Conservation (phyloP, 2,329 filamentous ascomycete genomes). For the Aulographum hederae region DNA sequence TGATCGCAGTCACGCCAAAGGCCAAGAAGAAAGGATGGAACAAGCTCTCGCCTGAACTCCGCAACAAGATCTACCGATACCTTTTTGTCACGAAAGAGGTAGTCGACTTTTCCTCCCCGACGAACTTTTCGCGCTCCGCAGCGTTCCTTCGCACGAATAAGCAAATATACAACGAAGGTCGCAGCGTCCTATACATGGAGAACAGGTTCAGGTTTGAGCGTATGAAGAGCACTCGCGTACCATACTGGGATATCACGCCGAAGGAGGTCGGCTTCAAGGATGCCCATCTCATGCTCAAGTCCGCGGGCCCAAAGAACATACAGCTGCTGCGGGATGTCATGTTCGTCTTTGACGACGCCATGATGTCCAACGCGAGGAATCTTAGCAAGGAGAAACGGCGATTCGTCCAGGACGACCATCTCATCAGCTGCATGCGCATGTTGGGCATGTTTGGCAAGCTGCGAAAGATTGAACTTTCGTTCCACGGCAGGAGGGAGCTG, state of each 20-base stretch:
- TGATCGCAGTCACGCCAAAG: not conserved
- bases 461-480: constrained; percentile 22
- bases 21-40: not conserved
- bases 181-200: constrained; percentile 29
- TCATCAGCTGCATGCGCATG: constrained; percentile 26
- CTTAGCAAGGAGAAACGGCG: constrained; percentile 24
- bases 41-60: constrained; percentile 16
- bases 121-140: constrained; percentile 21
- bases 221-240: constrained; percentile 16
- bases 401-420: constrained; percentile 27
- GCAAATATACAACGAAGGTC: constrained; percentile 25
- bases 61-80: constrained; percentile 27
- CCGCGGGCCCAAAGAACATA: constrained; percentile 28
- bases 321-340: constrained; percentile 25
- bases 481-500: constrained; percentile 21
- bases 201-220: constrained; percentile 28
- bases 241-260: constrained; percentile 21
- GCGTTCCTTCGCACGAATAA: constrained; percentile 28
- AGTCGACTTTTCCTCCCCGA: constrained; percentile 17
- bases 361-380: constrained; percentile 20
- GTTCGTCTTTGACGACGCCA: constrained; percentile 26
- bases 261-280: constrained; percentile 30
- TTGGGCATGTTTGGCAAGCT: constrained; percentile 23
- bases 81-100: constrained; percentile 17
- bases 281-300: constrained; percentile 24